phyloP scores from a whole-genome alignment of 208 protist species.

The Acanthamoeba castellanii region DNA sequence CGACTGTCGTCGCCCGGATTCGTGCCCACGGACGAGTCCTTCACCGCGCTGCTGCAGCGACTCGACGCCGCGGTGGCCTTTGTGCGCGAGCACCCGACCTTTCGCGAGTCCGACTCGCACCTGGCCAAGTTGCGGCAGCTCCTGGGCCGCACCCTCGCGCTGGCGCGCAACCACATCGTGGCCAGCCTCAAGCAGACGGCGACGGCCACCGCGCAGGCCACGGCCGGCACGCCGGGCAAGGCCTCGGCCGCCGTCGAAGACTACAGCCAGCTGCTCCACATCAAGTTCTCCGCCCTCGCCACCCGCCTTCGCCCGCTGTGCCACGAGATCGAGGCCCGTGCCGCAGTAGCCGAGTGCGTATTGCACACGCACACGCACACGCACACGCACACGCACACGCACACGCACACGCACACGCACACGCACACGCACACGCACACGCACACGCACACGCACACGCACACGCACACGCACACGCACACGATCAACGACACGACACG shows the following conservation, averaged over 20 bases:
- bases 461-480: too few relatives aligned
- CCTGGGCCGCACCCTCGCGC: background rate
- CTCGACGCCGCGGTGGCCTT: constrained; percentile 78
- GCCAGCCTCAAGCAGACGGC: constrained; percentile 52
- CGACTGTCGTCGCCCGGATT: constrained; percentile 64
- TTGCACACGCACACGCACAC: background rate
- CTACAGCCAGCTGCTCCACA: constrained; percentile 73
- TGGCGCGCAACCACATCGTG: constrained; percentile 71
- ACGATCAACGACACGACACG: too few relatives aligned
- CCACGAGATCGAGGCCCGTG: constrained; percentile 78
- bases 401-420: too few relatives aligned
- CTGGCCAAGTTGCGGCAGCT: constrained; percentile 50
- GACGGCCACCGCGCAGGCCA: background rate
- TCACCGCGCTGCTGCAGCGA: constrained; percentile 50
- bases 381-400: too few relatives aligned
- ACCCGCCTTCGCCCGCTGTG: constrained; percentile 77
- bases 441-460: too few relatives aligned
- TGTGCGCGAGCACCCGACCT: constrained; percentile 60
- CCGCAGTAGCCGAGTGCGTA: constrained; percentile 13
- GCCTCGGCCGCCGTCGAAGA: background rate
- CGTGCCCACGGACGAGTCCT: constrained; percentile 72
- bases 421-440: too few relatives aligned
- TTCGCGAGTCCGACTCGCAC: constrained; percentile 57
- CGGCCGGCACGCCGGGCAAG: background rate
- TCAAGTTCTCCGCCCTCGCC: constrained; percentile 81